Base-by-base conservation (phyloP, 495 filamentous ascomycete species). In the Lepidopterella palustris region DNA sequence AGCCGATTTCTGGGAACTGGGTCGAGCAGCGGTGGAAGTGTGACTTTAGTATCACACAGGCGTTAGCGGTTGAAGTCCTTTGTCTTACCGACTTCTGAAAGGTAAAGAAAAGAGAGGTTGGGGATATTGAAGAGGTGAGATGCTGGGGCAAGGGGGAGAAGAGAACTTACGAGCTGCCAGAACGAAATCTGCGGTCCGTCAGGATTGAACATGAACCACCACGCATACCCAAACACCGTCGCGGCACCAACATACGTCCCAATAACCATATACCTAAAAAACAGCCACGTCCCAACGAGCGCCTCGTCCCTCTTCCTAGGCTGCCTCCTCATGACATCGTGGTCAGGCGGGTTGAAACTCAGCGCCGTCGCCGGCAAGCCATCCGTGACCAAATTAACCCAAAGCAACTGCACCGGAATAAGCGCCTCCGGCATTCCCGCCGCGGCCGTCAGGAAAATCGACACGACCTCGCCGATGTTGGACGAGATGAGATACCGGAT, bases 351-450 rank as follows among this genome's bases (percentile, higher is more conserved):
- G 72, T 99, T 99, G 82, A 99, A 99, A 0, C 89, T 95, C 26
- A 99, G 77, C 10, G 95, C 95, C 15, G 95, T 99, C 24, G 95
- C 95, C 10, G 95, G 95, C 27, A 99, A 82, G 70, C 95, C 95
- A 70, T 99, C 95, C 52, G 95, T 99, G 62, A 99, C 95, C 55
- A 99, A 80, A 76, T 99, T 99, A 61, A 99, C 95, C 95, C 95
- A 99, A 55, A 99, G 81, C 13, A 99, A 83, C 75, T 99, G 95
- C 50, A 99, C 95, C 9, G 95, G 95, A 62, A 97, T 90, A 62
- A 99, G 79, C 64, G 95, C 95, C 75, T 99, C 95, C 35, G 95
- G 95, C 92, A 99, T 96, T 59, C 95, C 95, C 55, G 91, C 76
- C 3, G 95, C 95, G 26, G 95, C 95, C 20, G 95, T 99, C 70